phyloP scores from a whole-genome alignment of 2,329 filamentous ascomycete genomes.

The Epichloe amarillans region DNA sequence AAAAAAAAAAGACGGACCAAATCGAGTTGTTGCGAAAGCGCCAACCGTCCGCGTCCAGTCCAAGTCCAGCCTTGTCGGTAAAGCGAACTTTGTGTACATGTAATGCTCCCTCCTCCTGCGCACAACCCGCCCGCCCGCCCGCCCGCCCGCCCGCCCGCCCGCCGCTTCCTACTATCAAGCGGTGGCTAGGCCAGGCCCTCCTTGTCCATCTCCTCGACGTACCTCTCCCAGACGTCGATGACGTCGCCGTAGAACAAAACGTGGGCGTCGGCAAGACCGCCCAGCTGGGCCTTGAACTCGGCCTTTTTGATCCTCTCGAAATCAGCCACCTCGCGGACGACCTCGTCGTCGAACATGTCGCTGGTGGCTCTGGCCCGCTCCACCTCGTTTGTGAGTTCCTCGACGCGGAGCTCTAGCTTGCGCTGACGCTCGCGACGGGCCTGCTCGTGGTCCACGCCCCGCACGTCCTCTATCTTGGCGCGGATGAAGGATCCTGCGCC shows the following conservation, averaged over 20 bases:
- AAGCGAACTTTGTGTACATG: too few relatives aligned
- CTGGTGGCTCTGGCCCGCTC: slow-evolving; percentile 76
- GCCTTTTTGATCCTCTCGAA: slow-evolving; percentile 94
- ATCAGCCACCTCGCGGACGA: slow-evolving; percentile 80
- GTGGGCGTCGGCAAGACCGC: slow-evolving; percentile 71
- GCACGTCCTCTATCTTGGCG: slow-evolving; percentile 89
- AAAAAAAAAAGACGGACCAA: too few relatives aligned
- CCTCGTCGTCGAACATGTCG: slow-evolving; percentile 92
- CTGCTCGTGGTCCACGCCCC: slow-evolving; percentile 92
- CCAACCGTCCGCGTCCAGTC: too few relatives aligned
- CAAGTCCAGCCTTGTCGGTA: too few relatives aligned
- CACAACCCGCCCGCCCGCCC: too few relatives aligned
- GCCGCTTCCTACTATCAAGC: neutral
- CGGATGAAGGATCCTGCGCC: slow-evolving; percentile 74
- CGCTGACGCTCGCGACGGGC: slow-evolving; percentile 73
- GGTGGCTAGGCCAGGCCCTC: slow-evolving; percentile 30
- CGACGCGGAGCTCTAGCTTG: slow-evolving; percentile 84
- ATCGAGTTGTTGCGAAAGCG: too few relatives aligned
- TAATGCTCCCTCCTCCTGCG: too few relatives aligned
- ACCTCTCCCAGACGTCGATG: slow-evolving; percentile 75
- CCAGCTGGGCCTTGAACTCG: slow-evolving; percentile 82
- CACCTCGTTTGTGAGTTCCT: slow-evolving; percentile 79
- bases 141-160: too few relatives aligned
- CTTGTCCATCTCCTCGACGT: slow-evolving; percentile 76
- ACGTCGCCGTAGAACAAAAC: slow-evolving; percentile 74